Base-by-base conservation (phyloP, 768 basidiomycete genomes). In the Pilatotrama ljubarskyi region DNA sequence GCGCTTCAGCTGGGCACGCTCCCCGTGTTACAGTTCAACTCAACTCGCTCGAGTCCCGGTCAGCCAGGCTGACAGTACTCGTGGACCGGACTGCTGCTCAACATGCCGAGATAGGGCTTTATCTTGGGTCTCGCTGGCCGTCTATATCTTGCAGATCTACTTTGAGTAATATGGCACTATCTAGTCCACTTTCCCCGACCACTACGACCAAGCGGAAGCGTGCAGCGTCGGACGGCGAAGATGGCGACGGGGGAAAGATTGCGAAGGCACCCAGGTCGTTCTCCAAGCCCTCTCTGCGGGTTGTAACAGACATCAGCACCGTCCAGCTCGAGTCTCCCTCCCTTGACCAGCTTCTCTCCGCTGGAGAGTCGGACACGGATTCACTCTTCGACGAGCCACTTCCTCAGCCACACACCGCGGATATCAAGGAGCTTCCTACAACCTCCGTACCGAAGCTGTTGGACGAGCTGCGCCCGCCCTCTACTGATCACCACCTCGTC, bases 361-460 rank as follows among this genome's bases (percentile, higher is more conserved):
- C 51, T 51, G 17, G 47, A 14, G 56, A 55, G 47, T 66, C 66
- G 1, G 69, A 70, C 42, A 36, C 50, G 18, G 71, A 84, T 64
- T 84, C 84, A 5, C 72, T 85, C 26, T 84, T 84, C 62, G 84
- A 85, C 52, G 81, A 79, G 55, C 69, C 72, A 17, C 22, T 49
- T 13, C 56, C 53, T 4, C 56, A 25, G 18, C 52, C 29, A 2
- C 26, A 51, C 18, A 29, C 53, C 40, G 32, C 18, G 7, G 32
- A 56, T 50, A 22, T 48, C n/a, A 58, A 62, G 25, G 48, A 59
- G 24, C 17, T 44, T 2, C 50, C 59, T 37, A 25, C 3, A 13
- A 9, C 35, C 17, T 49, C 48, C 26, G 40, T 44, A 18, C 65
- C 51, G 26, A 51, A 32, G 38, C 61, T 47, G 41, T 22, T 36